A percentile compares a stretch with the other conserved stretches of the same genome.
These are phyloP conservation scores for Candida pseudoviswanathii DNA, from an alignment of 1,139 yeast genomes.

Conservation along the genomic window DNA sequence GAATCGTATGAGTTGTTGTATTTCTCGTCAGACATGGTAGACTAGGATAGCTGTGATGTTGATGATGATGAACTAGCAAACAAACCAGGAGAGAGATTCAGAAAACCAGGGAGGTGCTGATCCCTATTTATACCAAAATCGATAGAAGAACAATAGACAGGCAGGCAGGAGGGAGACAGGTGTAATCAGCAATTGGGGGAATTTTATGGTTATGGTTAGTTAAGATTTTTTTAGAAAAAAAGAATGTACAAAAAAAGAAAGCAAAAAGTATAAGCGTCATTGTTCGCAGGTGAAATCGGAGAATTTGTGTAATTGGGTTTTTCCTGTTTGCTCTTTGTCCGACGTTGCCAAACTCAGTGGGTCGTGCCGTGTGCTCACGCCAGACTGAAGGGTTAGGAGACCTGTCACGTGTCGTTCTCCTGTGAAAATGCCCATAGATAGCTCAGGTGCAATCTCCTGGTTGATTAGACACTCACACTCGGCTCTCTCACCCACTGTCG, in stretches of 20 bases:
- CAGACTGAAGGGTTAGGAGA: not conserved
- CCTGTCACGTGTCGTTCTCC: not conserved
- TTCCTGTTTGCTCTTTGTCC: not conserved
- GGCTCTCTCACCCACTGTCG: not conserved
- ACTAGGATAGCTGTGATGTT: not conserved
- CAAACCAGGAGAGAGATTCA: not conserved
- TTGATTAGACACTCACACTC: too few species aligned
- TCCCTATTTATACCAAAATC: not conserved
- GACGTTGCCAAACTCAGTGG: not conserved
- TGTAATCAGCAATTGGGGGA: not conserved
- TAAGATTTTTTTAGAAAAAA: not conserved
- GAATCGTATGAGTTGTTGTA: not conserved
- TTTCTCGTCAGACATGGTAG: constrained; percentile 2
- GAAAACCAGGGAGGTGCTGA: not conserved
- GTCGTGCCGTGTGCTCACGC: not conserved
- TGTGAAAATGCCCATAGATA: not conserved
- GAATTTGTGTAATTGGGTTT: constrained; percentile 1
- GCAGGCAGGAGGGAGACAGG: not conserved
- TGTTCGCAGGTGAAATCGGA: not conserved
- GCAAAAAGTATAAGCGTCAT: not conserved
- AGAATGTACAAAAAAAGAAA: not conserved
- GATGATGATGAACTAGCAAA: not conserved
- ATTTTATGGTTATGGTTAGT: not conserved
- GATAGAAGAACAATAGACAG: not conserved
- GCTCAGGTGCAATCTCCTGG: too few species aligned